Base-by-base conservation (phyloP, 139 green algal genomes). In the Parachlorella kessleri region DNA sequence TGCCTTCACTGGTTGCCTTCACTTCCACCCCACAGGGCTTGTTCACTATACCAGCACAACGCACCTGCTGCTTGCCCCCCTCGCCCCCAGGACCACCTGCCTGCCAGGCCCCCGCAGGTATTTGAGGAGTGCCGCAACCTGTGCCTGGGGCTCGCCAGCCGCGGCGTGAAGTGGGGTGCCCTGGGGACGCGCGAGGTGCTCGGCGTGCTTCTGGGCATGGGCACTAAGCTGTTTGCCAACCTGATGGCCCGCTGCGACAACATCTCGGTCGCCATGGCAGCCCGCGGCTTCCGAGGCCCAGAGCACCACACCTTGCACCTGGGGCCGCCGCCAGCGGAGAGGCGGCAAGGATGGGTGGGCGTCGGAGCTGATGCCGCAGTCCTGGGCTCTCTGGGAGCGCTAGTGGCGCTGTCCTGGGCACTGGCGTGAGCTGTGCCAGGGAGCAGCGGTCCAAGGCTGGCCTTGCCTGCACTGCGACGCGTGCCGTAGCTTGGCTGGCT, bases 61-160 rank as follows among this genome's bases (percentile, higher is more conserved):
- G n/a, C n/a, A n/a, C n/a, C n/a, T n/a, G n/a, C n/a, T n/a, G n/a
- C n/a, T n/a, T n/a, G n/a, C n/a, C n/a, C n/a, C n/a, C n/a, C n/a
- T n/a, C n/a, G n/a, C n/a, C n/a, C n/a, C n/a, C n/a, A n/a, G n/a
- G n/a, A n/a, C n/a, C n/a, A n/a, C n/a, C n/a, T n/a, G n/a, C n/a
- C 63, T 69, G 63, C 28, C 9, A 9, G 26, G 26, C 4, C 1
- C 7, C 54, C 42, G 8, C 68, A 81, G 76, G 76, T 81, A 33
- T 87, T 87, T 81, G 82, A 87, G 38, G 82, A 87, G 66, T 48
- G 41, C 9, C 72, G 82, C 33, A 81, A 83, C 63, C 76, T 87
- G n/a, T 74, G 55, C 70, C n/a, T 87, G 40, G 82, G 74, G 33
- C 76, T 87, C 40, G 82, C 82, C 23, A 59, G 48, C 14, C 76